These are phyloP conservation scores for Chalciporus piperatus DNA, from an alignment of 768 basidiomycete species.

Conservation along the genomic window DNA sequence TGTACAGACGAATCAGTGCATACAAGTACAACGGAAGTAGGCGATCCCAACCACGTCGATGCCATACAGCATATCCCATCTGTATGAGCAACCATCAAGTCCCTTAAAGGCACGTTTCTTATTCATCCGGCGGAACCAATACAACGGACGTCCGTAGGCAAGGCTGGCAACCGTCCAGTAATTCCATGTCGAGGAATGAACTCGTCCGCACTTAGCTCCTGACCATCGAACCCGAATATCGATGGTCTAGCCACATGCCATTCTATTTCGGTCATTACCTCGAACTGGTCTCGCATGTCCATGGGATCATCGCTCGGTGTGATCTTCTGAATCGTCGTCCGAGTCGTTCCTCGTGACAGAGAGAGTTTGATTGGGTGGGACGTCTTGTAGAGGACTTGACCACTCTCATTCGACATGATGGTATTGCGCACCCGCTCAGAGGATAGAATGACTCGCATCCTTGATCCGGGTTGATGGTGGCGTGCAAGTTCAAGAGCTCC, in stretches of 20 bases:
- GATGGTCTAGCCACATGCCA: constrained; percentile 27
- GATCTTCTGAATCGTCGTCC: constrained; percentile 21
- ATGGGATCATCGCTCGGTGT: constrained; percentile 10
- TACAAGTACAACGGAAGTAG: no score
- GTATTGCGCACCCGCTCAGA: constrained; percentile 17
- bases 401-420: constrained; percentile 19
- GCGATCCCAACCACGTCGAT: constrained; percentile 9
- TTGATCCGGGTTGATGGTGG: background rate
- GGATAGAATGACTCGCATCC: constrained; percentile 22
- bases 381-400: constrained; percentile 27
- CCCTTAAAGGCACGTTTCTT: constrained; percentile 28
- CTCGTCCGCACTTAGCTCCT: constrained; percentile 21
- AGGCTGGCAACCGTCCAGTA: constrained; percentile 10
- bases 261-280: constrained; percentile 32
- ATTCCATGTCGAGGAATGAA: constrained; percentile 23
- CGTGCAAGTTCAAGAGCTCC: no score
- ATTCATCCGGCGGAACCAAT: constrained; percentile 17
- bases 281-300: constrained; percentile 28
- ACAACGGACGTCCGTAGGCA: background rate
- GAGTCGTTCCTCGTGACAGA: constrained; percentile 10
- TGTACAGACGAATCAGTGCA: background rate
- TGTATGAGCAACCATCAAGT: constrained; percentile 30
- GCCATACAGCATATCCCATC: constrained; percentile 25
- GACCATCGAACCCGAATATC: constrained; percentile 27
- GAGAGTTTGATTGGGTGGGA: constrained; percentile 7